A percentile compares a stretch with the other conserved stretches of the same genome.
These are phyloP conservation scores for Penicillium verrucosum DNA, from an alignment of 2,329 filamentous ascomycete species.

Conservation along the genomic window DNA sequence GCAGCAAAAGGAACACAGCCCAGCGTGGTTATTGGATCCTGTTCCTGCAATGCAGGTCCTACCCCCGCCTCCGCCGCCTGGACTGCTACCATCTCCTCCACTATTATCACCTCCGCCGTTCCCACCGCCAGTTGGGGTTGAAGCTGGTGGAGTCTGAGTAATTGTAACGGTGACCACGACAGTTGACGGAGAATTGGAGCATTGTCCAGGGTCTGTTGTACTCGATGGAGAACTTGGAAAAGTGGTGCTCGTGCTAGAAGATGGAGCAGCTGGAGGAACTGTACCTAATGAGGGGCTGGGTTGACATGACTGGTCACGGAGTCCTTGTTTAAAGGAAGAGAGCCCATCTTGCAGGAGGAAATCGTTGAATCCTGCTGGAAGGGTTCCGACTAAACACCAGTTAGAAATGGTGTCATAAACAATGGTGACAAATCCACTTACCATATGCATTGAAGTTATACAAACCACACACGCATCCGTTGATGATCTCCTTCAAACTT, in stretches of 20 bases:
- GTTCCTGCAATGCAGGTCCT: conserved; percentile 27
- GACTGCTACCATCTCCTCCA: background rate
- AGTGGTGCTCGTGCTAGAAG: background rate
- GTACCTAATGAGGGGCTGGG: conserved; percentile 25
- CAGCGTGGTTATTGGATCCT: conserved; percentile 29
- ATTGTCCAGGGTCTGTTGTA: background rate
- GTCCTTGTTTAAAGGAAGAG: conserved; percentile 19
- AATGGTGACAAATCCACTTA: background rate
- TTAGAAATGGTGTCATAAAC: background rate
- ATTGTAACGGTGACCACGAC: conserved; percentile 2
- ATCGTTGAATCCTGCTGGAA: conserved; percentile 20
- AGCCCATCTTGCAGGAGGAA: conserved; percentile 21
- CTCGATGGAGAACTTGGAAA: conserved; percentile 1
- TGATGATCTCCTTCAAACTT: conserved; percentile 19
- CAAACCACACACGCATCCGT: conserved; percentile 19
- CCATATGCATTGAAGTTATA: conserved; percentile 47
- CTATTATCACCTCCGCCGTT: background rate
- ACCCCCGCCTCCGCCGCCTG: background rate
- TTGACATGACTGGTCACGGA: conserved; percentile 21
- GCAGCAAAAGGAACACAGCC: conserved; percentile 32
- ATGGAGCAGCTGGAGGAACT: conserved; percentile 4
- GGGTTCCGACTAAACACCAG: conserved; percentile 19
- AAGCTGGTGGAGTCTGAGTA: conserved; percentile 1
- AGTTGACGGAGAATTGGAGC: background rate
- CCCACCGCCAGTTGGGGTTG: background rate